Conservation (phyloP, 2,329 filamentous ascomycete species). For the Hypoxylon sp. region DNA sequence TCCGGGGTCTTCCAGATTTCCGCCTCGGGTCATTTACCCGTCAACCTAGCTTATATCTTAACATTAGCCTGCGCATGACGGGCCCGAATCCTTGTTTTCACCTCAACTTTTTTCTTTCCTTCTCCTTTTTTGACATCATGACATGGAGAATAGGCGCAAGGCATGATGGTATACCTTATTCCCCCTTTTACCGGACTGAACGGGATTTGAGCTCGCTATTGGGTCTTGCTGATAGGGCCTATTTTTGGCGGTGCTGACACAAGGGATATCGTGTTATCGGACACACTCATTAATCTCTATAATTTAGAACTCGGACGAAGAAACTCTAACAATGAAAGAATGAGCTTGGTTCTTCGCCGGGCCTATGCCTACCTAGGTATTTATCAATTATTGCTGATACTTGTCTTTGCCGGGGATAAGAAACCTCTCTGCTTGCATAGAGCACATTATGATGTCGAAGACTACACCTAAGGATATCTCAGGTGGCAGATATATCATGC, state of each 20-base stretch:
- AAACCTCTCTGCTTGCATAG: neutral
- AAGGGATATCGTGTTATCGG: slow-evolving; percentile 29
- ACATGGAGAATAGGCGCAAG: slow-evolving; percentile 22
- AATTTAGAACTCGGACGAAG: slow-evolving; percentile 11
- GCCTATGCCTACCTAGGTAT: too few species aligned
- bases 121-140: slow-evolving; percentile 8
- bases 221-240: neutral
- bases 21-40: neutral
- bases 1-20: neutral
- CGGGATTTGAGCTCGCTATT: slow-evolving; percentile 15
- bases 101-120: neutral
- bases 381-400: neutral
- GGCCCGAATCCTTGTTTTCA: neutral
- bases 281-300: slow-evolving; percentile 26
- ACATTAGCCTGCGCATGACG: slow-evolving; percentile 14
- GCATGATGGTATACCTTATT: slow-evolving; percentile 18
- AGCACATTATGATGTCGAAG: too few species aligned
- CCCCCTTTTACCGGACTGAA: slow-evolving; percentile 4
- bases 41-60: neutral
- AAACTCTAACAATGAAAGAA: slow-evolving; percentile 17
- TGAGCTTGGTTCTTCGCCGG: slow-evolving; percentile 16
- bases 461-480: too few species aligned
- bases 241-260: slow-evolving; percentile 1
- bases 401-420: neutral
- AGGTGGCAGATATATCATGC: too few species aligned